Evolutionary conservation across 257 asterid genomes (phyloP), one percentile per base, ranked within the genome.

Genomic region (Ocimum tenuiflorum): DNA sequence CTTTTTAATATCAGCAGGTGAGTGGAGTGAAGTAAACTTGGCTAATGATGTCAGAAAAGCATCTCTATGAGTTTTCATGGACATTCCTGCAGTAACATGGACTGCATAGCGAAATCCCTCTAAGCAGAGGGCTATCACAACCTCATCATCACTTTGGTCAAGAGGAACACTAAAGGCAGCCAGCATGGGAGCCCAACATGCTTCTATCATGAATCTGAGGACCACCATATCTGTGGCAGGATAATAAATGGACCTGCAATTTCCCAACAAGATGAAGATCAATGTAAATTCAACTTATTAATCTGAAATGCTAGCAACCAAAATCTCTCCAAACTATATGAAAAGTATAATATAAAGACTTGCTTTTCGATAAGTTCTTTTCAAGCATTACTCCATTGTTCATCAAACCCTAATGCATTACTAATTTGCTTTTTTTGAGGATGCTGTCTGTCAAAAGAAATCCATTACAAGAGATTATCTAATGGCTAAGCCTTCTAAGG

Each of bases 91-190:
- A 69, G 99, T 90, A 66, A 94, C 99, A 82, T 83, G 97, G 78
- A 94, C 82, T 49, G 95, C 99, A 77, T 79, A 60, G 47, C 80
- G 91, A 71, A 90, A 86, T 66, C 99, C 99, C 72, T 90, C 95
- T 75, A 94, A 80, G 77, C 99, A 94, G 45, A 83, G 89, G 59
- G 86, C 77, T 77, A 86, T 78, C 29, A 90, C 84, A 67, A 80
- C 67, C 55, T 87, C 95, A 41, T 94, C 97, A 19, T 86, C 99
- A 74, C 92, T 88, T 79, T 78, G 95, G 72, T 94, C 99, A 65
- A 94, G 95, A 62, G 99, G 99, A 78, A 94, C 99, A 65, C 99
- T 94, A 75, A 94, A 90, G 63, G 99, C 99, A 74, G 99, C 99
- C 81, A 94, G 85, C 96, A 91, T 91, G 0, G 99, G 99, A 39